Evolutionary conservation across 257 asterid genomes (phyloP), one percentile per base, ranked within the genome.

Genomic region (Verbascum thapsus): DNA sequence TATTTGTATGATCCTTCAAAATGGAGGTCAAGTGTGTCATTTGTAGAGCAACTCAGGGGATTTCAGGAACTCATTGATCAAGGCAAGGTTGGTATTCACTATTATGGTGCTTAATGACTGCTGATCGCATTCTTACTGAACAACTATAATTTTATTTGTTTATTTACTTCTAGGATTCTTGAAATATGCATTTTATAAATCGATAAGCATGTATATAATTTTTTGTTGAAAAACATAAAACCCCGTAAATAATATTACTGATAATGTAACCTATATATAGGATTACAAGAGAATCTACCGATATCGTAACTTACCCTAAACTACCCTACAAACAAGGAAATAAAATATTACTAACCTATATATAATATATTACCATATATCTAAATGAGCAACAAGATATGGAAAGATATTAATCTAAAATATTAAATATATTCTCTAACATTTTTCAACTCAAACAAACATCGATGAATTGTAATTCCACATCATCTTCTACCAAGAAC

Each of bases 1-100:
- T 86, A 76, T 65, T 49, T 76, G 2, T 91, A 91, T 71, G 85
- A 88, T 63, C 72, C 85, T 72, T 85, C 90, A 70, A 88, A 72
- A 64, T 91, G 96, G 98, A 88, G 96, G 74, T 64, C 82, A 57
- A 85, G 96, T 40, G 80, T 81, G 67, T 85, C 96, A 17, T 77
- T 86, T 39, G 72, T 63, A 18, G 98, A 91, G 80, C 98, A 91
- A 78, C 82, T 91, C 56, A 80, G 80, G 73, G 95, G 81, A 74
- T 81, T 91, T 61, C 85, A 91, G 62, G 96, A 86, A 65, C 87
- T 88, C 73, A 83, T 91, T 60, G 84, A 84, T 63, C 84, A 83
- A 73, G 98, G 98, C 70, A 91, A 88, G 95, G 98, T 91, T 72
- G 47, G 48, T 17, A 56, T 44, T 12, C 38, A 61, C 43, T 48